These are phyloP conservation scores for Plenodomus tracheiphilus DNA, from an alignment of 2,329 filamentous ascomycete genomes.

Conservation along the genomic window DNA sequence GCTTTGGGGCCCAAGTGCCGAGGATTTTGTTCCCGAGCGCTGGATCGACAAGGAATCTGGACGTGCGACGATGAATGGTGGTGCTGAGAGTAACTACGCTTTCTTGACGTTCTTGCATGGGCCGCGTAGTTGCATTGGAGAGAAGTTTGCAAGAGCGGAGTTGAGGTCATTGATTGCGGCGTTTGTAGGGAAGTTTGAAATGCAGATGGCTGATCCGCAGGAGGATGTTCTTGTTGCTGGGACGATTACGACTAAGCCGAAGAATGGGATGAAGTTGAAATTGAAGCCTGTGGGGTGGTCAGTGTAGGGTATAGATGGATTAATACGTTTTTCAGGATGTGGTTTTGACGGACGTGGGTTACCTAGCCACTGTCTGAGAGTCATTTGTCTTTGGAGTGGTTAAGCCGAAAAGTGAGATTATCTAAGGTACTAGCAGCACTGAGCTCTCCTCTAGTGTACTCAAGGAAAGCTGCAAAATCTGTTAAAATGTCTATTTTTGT, in stretches of 20 bases:
- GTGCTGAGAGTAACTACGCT: constrained; percentile 44
- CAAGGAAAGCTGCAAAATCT: no score
- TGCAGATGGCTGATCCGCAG: constrained; percentile 37
- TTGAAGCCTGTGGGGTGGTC: constrained; percentile 29
- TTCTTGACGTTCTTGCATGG: constrained; percentile 51
- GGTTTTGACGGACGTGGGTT: no score
- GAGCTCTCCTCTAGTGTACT: no score
- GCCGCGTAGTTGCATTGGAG: constrained; percentile 45
- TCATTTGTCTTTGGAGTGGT: no score
- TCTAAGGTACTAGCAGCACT: no score
- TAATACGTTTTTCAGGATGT: no score
- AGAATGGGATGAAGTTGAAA: constrained; percentile 43
- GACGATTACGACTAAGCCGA: constrained; percentile 45
- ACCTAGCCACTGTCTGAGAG: no score
- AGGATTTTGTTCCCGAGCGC: constrained; percentile 49
- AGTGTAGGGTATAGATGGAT: not conserved
- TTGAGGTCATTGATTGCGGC: constrained; percentile 41
- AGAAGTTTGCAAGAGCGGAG: constrained; percentile 44
- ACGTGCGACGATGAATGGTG: constrained; percentile 46
- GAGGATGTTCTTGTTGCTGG: constrained; percentile 37
- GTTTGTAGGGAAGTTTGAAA: constrained; percentile 40
- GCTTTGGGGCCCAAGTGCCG: constrained; percentile 49
- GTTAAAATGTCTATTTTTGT: no score
- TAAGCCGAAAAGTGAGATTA: no score
- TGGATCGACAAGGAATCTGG: constrained; percentile 48